Conservation (phyloP, 179 eudicot genomes). For the Patellifolia procumbens region DNA sequence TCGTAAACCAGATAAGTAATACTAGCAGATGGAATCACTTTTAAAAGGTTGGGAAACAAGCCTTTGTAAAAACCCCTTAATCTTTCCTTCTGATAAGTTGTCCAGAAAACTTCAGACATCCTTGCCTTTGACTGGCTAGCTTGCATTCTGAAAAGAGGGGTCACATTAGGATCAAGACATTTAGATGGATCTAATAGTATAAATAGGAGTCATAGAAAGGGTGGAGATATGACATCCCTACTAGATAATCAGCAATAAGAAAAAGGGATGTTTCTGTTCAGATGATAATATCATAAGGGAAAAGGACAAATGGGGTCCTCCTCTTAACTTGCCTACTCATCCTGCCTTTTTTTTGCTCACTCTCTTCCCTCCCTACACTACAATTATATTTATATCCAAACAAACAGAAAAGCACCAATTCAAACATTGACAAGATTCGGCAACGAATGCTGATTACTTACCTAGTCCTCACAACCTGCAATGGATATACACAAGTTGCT, state of each 20-base stretch:
- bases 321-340: neutral
- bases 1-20: slow-evolving; percentile 87
- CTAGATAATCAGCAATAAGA: neutral
- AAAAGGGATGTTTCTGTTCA: neutral
- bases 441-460: slow-evolving; percentile 23
- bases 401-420: neutral
- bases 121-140: slow-evolving; percentile 55
- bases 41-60: slow-evolving; percentile 84
- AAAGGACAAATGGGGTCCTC: neutral
- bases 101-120: slow-evolving; percentile 72
- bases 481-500: slow-evolving; percentile 91
- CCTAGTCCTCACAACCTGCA: slow-evolving; percentile 97
- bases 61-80: slow-evolving; percentile 91
- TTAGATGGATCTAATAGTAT: neutral
- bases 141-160: slow-evolving; percentile 61
- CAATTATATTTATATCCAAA: neutral
- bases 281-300: no score
- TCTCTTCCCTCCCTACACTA: neutral
- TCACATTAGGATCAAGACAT: neutral
- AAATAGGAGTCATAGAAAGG: neutral
- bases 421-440: neutral
- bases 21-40: slow-evolving; percentile 95
- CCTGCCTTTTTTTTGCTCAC: neutral
- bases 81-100: slow-evolving; percentile 63
- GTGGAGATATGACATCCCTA: neutral